Evolutionary conservation across 2,329 filamentous ascomycete species (phyloP).

Genomic region (Penicillium sp.): DNA sequence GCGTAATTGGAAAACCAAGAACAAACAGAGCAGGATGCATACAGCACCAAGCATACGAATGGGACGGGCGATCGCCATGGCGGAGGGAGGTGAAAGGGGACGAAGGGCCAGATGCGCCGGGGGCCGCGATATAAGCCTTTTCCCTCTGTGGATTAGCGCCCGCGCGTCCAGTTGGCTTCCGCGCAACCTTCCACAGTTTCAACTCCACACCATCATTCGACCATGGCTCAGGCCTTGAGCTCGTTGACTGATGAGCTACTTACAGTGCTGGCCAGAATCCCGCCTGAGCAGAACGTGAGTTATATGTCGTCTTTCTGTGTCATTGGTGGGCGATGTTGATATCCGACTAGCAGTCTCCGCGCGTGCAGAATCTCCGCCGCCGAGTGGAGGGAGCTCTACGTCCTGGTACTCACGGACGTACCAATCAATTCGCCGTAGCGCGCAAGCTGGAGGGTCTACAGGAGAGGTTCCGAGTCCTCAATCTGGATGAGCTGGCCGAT

Average conservation of each 20-base stretch:
- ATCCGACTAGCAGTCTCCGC: constrained; percentile 26
- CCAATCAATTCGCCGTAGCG: constrained; percentile 70
- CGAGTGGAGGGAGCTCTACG: constrained; percentile 34
- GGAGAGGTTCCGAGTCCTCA: constrained; percentile 78
- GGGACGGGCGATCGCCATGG: constrained; percentile 79
- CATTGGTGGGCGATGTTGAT: constrained; percentile 8
- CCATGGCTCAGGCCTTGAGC: constrained; percentile 67
- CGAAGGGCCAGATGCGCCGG: constrained; percentile 9
- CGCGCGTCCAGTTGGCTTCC: constrained; percentile 12
- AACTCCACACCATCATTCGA: neutral
- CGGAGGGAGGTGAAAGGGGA: constrained; percentile 23
- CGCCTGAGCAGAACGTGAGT: constrained; percentile 45
- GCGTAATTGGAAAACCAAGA: constrained; percentile 73
- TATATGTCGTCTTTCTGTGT: constrained; percentile 1
- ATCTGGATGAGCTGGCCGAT: constrained; percentile 74
- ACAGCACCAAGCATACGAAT: constrained; percentile 72
- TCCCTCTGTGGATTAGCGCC: constrained; percentile 26
- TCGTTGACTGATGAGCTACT: constrained; percentile 68
- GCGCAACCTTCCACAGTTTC: neutral
- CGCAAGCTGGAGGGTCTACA: constrained; percentile 66
- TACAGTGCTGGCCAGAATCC: constrained; percentile 55
- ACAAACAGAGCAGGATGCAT: constrained; percentile 68
- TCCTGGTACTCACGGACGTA: constrained; percentile 54
- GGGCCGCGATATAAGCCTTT: constrained; percentile 17
- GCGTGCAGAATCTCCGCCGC: constrained; percentile 28